Evolutionary conservation across 2,329 filamentous ascomycete genomes (phyloP), one percentile per base, ranked within the genome.

Genomic region (Biscogniauxia mediterranea): DNA sequence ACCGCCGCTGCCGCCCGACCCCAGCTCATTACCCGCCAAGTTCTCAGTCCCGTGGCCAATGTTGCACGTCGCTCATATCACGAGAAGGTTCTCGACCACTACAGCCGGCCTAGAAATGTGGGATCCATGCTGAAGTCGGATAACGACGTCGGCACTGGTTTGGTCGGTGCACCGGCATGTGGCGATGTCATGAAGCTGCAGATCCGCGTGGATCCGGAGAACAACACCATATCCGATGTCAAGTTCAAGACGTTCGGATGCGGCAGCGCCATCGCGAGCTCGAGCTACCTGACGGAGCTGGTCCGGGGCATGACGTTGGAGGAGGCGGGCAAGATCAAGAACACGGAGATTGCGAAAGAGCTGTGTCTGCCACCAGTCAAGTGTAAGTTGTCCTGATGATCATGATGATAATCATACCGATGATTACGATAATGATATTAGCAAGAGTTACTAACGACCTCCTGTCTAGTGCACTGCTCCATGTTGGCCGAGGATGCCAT

Each of bases 281-380:
- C 91, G 62, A 95, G 90, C 74, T 99, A 99, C 76, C 80, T 99
- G 71, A 99, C 95, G 8, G 93, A 97, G 79, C 82, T 99, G 62
- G 93, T 99, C 65, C 87, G 92, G 66, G 95, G 95, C 63, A 99
- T 98, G 94, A 96, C 90, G 15, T 79, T 99, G 68, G 95, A 99
- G 71, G 92, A 99, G 76, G 95, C 96, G 38, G 88, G 89, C 58
- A 89, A 90, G 80, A 91, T 99, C 71, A 90, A 92, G 81, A 99
- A 99, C 80, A 97, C 94, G 3, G 93, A 99, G 79, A 99, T 99
- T 74, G 95, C 95, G 46, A 96, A 96, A 83, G 96, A 99, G 80
- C 78, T 93, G 62, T 93, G 90, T 71, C 77, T 91, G 72, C 90
- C 90, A 38, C 90, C 90, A 59, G 90, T 94, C 60, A 92, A 93